Conservation (phyloP, 2,329 filamentous ascomycete species). For the Coleophoma cylindrospora region DNA sequence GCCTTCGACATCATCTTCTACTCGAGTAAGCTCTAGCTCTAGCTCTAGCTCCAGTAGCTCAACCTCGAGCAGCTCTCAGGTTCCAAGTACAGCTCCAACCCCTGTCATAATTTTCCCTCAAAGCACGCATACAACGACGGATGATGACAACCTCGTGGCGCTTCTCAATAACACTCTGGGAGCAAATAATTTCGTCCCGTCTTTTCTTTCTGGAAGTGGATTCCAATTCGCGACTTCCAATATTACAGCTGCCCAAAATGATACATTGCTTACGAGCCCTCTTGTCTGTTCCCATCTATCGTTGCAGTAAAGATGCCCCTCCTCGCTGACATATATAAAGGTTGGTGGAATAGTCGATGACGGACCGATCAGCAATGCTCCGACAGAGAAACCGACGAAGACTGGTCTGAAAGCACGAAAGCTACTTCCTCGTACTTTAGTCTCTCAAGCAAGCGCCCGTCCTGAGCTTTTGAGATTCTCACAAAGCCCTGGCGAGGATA, state of each 20-base stretch:
- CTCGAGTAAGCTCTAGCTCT: too few relatives aligned
- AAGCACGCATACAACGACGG: neutral
- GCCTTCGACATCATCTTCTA: neutral
- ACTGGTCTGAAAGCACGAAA: neutral
- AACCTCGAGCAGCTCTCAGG: neutral
- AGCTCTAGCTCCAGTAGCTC: neutral
- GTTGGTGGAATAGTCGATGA: neutral
- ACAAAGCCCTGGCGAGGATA: neutral
- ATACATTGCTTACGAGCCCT: neutral
- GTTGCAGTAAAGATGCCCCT: neutral
- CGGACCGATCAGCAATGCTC: neutral
- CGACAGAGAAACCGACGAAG: neutral
- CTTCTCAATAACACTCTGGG: neutral
- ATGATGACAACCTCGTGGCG: neutral
- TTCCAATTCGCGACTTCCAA: neutral
- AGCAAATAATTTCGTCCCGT: neutral
- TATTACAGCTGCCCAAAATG: neutral
- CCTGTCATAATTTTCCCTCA: neutral
- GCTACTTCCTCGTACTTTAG: neutral
- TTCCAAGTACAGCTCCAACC: neutral
- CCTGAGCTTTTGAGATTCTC: neutral
- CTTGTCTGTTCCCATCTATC: neutral
- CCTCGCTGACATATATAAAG: neutral
- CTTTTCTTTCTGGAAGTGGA: neutral
- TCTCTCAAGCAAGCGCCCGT: neutral